phyloP scores from a whole-genome alignment of 768 basidiomycete genomes.

The Suillus brevipes region DNA sequence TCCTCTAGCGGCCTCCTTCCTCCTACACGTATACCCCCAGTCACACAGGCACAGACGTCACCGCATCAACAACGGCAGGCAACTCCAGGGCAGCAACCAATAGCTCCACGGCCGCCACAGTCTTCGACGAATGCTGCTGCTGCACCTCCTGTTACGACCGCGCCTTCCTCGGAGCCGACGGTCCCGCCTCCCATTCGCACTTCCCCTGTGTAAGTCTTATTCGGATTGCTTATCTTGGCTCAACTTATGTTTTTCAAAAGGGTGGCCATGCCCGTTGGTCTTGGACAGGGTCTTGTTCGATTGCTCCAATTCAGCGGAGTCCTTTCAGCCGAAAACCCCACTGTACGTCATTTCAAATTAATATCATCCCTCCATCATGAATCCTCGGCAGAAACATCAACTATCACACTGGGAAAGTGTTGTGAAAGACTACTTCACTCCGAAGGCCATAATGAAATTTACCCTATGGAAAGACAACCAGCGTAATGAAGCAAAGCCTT shows the following conservation, averaged over 20 bases:
- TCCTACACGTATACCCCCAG: conserved; percentile 36
- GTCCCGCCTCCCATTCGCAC: conserved; percentile 33
- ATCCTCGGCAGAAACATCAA: conserved; percentile 51
- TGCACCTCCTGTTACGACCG: conserved; percentile 23
- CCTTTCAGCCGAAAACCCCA: conserved; percentile 53
- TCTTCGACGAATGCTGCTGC: conserved; percentile 19
- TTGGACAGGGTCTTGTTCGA: conserved; percentile 64
- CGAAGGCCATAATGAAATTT: conserved; percentile 71
- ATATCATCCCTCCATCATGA: conserved; percentile 10
- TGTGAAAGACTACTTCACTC: conserved; percentile 69
- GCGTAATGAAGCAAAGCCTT: conserved; percentile 76
- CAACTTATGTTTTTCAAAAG: conserved; percentile 19
- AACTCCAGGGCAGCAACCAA: conserved; percentile 36
- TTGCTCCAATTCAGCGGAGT: conserved; percentile 71
- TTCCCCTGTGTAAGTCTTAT: conserved; percentile 34
- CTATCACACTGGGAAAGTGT: conserved; percentile 67
- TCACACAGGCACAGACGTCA: conserved; percentile 37
- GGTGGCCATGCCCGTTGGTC: conserved; percentile 40
- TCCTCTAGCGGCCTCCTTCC: conserved; percentile 21
- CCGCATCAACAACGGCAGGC: conserved; percentile 35
- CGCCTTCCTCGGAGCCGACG: conserved; percentile 31
- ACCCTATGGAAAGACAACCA: conserved; percentile 89
- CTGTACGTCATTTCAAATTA: conserved; percentile 36
- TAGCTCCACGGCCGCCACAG: conserved; percentile 38
- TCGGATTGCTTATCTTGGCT: neutral